A percentile compares a stretch with the other conserved stretches of the same genome.
Conservation (phyloP, 2,329 filamentous ascomycete species). For the Penicillium palitans region DNA sequence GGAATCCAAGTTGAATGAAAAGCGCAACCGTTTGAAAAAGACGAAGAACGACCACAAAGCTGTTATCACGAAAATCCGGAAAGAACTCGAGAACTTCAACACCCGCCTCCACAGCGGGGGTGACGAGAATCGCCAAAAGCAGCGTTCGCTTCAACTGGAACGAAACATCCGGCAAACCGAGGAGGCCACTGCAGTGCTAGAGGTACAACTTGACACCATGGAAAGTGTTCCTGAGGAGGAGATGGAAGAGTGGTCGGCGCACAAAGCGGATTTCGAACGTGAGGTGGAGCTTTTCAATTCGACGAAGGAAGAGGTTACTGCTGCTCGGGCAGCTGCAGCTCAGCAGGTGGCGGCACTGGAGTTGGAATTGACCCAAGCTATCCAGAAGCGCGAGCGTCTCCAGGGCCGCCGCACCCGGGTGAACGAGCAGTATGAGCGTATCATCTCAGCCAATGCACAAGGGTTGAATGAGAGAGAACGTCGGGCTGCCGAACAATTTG, state of each 20-base stretch:
- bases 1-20: conserved; percentile 61
- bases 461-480: conserved; percentile 57
- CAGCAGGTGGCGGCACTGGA: conserved; percentile 54
- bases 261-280: conserved; percentile 56
- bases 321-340: conserved; percentile 52
- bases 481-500: conserved; percentile 49
- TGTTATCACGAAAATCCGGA: conserved; percentile 58
- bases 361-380: conserved; percentile 52
- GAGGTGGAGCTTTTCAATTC: conserved; percentile 54
- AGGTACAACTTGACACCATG: conserved; percentile 55
- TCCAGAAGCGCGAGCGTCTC: conserved; percentile 62
- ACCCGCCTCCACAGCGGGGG: conserved; percentile 60
- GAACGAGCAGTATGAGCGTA: conserved; percentile 62
- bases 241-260: conserved; percentile 52
- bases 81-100: conserved; percentile 61
- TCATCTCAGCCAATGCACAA: conserved; percentile 59
- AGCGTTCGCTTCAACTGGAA: conserved; percentile 61
- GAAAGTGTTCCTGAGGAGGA: conserved; percentile 61
- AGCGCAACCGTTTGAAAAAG: conserved; percentile 59
- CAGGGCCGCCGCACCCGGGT: conserved; percentile 58
- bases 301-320: conserved; percentile 53
- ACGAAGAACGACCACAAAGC: conserved; percentile 63
- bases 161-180: conserved; percentile 65
- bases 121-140: conserved; percentile 62
- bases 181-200: conserved; percentile 58